Percentiles rank a stretch among this genome's conserved stretches.
phyloP scores from a whole-genome alignment of 768 basidiomycete genomes.

The Auricularia sp. region DNA sequence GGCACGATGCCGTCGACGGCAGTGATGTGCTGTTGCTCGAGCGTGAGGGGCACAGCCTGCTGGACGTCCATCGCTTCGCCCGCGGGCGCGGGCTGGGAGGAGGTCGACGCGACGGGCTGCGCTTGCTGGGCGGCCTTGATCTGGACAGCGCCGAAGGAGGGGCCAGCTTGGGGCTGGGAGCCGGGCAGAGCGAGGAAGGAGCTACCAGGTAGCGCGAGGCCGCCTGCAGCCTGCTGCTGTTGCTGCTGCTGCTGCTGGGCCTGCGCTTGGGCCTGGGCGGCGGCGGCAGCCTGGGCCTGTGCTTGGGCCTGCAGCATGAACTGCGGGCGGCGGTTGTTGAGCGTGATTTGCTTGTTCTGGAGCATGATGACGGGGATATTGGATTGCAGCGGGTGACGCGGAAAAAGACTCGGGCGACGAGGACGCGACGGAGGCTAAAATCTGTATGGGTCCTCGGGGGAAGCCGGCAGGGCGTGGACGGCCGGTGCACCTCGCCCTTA shows the following conservation, averaged over 20 bases:
- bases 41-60: slow-evolving; percentile 64
- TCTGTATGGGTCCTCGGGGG: not conserved
- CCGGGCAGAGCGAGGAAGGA: not conserved
- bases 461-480: not conserved
- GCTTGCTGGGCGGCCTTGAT: not conserved
- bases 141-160: not conserved
- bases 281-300: not conserved
- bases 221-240: not conserved
- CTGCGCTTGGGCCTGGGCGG: not conserved
- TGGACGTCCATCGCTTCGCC: slow-evolving; percentile 27
- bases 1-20: slow-evolving; percentile 97
- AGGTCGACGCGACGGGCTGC: not conserved
- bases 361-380: not conserved
- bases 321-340: not conserved
- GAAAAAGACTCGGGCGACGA: not conserved
- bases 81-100: not conserved
- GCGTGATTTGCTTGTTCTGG: not conserved
- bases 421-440: not conserved
- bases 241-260: not conserved
- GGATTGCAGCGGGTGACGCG: not conserved
- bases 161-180: not conserved
- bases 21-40: slow-evolving; percentile 90
- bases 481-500: not conserved
- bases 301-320: not conserved
- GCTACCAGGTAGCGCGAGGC: not conserved